phyloP scores from a whole-genome alignment of 225 moss, liverwort and hornwort genomes.

The Bryum argenteum region DNA sequence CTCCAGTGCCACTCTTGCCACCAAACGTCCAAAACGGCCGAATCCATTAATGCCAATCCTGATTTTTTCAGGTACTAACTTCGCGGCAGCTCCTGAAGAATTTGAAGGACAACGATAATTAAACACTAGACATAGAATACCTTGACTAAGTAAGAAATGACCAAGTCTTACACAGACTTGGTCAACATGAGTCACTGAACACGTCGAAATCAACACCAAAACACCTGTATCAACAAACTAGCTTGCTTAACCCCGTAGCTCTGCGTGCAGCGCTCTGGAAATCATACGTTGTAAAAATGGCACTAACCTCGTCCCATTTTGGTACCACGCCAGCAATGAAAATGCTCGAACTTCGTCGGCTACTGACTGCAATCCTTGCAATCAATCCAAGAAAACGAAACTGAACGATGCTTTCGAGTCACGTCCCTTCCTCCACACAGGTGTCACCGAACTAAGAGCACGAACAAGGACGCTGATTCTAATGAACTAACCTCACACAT shows the following conservation, averaged over 20 bases:
- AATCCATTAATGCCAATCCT: constrained; percentile 54
- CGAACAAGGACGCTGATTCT: background rate
- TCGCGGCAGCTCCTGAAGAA: constrained; percentile 36
- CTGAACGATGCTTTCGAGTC: constrained; percentile 4
- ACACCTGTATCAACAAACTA: background rate
- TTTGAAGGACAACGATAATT: background rate
- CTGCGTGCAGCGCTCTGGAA: background rate
- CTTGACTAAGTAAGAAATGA: background rate
- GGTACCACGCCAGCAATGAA: background rate
- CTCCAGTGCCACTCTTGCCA: constrained; percentile 61
- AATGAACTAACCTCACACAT: constrained; percentile 1
- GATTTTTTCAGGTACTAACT: constrained; percentile 40
- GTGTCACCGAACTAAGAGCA: constrained; percentile 16
- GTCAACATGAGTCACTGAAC: background rate
- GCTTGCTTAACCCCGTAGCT: background rate
- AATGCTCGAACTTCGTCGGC: constrained; percentile 6
- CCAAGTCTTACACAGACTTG: background rate
- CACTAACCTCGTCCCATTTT: constrained; percentile 46
- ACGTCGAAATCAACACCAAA: background rate
- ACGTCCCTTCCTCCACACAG: constrained; percentile 19
- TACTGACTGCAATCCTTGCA: background rate
- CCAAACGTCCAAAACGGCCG: constrained; percentile 78
- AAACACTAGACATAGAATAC: background rate
- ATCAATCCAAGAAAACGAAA: constrained; percentile 2
- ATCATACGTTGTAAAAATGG: background rate